Evolutionary conservation across 140 eudicot genomes (phyloP), one percentile per base, ranked within the genome.

Genomic region (Erigeron philadelphicus): DNA sequence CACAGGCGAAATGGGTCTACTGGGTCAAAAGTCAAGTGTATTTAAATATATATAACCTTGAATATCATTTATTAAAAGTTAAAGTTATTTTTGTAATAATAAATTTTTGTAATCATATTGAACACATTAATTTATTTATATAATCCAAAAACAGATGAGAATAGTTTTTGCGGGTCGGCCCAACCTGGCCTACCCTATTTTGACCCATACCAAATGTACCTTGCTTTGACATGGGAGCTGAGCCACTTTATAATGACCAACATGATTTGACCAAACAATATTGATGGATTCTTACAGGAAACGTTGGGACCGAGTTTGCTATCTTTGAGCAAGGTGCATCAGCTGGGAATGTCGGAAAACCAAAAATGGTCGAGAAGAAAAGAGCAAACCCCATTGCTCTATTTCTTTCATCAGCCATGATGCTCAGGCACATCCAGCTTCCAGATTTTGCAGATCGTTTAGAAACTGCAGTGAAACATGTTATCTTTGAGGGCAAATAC

Each of bases 281-380:
- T 0, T 10, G 7, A 53, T 56, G 62, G 76, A 52, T 31, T 70
- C n/a, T 71, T 64, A 44, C 80, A 89, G 96, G 96, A 53, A 89
- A 89, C 31, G 96, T 87, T 12, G 96, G 96, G 31, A 73, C 88
- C 4, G 89, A 89, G 40, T 82, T 80, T 47, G 91, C 96, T 0
- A 76, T 89, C 42, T 89, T 89, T 63, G 96, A 89, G 82, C 96
- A 89, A 81, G 96, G 96, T 43, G 96, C 96, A 41, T 89, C 96
- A 38, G 96, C 96, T 1, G 96, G 96, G 31, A 89, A 89, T 67
- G 96, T 89, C 11, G 96, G 96, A 9, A 84, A 82, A 67, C 84
- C 75, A 49, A 80, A 80, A 63, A 35, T 86, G 64, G 64, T 87
- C 38, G 87, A 78, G 64, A 80, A 89, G 73, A 89, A 79, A 71